Conservation (phyloP, 805 yeast species). For the Candida glaebosa region DNA sequence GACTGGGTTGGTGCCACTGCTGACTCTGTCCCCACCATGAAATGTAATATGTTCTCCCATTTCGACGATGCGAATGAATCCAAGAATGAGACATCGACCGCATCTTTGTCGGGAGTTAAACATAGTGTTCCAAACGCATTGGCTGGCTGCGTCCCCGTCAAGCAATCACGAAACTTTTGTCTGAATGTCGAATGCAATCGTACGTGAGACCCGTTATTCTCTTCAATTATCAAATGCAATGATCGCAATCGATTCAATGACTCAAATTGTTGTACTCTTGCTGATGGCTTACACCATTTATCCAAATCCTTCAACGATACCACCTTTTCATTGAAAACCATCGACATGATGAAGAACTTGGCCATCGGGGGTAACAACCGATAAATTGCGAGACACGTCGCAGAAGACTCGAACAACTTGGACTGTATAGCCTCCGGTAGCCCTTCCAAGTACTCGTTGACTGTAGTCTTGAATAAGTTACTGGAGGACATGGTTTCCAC, state of each 20-base stretch:
- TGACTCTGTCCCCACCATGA: constrained; percentile 92
- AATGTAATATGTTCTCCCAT: constrained; percentile 95
- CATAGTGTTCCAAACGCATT: constrained; percentile 77
- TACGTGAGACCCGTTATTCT: constrained; percentile 41
- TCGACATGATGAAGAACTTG: constrained; percentile 80
- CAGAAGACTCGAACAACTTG: constrained; percentile 76
- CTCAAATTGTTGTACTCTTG: constrained; percentile 62
- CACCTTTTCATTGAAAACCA: constrained; percentile 78
- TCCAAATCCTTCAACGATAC: constrained; percentile 65
- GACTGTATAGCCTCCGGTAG: constrained; percentile 84
- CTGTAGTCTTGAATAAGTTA: constrained; percentile 58
- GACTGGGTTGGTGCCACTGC: constrained; percentile 72
- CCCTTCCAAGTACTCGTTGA: constrained; percentile 85
- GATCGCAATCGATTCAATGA: constrained; percentile 74
- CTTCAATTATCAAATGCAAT: constrained; percentile 71
- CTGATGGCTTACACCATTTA: constrained; percentile 66
- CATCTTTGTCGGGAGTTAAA: constrained; percentile 46
- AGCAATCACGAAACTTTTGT: constrained; percentile 70
- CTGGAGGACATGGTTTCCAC: constrained; percentile 15
- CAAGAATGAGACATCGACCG: constrained; percentile 61
- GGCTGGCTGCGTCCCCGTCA: constrained; percentile 70
- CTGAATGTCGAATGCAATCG: constrained; percentile 72
- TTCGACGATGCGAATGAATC: constrained; percentile 78
- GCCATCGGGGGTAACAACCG: constrained; percentile 86
- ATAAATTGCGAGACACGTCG: constrained; percentile 92